phyloP scores from a whole-genome alignment of 305 asterid genomes.

The Solanum hybrid region DNA sequence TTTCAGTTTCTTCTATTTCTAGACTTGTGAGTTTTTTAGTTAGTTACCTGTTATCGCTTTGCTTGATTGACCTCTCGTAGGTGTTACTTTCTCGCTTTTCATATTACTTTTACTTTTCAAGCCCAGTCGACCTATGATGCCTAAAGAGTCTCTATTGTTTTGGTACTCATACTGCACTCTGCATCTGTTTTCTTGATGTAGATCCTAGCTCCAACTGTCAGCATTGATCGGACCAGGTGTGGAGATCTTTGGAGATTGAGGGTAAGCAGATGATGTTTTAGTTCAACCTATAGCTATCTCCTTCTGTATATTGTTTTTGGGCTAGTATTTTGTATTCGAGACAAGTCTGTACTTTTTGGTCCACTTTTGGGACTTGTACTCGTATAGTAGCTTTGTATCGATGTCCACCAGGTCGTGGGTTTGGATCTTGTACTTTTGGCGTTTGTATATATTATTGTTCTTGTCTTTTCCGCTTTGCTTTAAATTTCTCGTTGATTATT shows the following conservation, averaged over 20 bases:
- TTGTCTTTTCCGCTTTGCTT: background rate
- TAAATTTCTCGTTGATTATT: background rate
- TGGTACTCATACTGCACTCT: background rate
- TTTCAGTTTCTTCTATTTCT: background rate
- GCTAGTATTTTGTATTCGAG: background rate
- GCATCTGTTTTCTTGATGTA: background rate
- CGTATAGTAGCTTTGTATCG: background rate
- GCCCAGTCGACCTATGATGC: background rate
- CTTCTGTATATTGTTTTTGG: background rate
- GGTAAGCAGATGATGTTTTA: background rate
- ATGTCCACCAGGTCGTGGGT: background rate
- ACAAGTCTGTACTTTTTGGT: background rate
- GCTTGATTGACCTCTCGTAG: background rate
- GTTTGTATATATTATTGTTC: too few species aligned
- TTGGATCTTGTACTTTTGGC: background rate
- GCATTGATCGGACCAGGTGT: background rate
- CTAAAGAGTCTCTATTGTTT: background rate
- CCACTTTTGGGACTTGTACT: background rate
- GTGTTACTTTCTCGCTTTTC: background rate
- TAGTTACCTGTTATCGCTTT: background rate
- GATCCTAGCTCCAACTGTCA: background rate
- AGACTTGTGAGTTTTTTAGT: background rate
- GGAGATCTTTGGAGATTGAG: background rate
- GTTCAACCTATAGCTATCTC: background rate
- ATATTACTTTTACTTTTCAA: background rate